phyloP scores from a whole-genome alignment of 805 yeast genomes.

The Starmera pachycereana region DNA sequence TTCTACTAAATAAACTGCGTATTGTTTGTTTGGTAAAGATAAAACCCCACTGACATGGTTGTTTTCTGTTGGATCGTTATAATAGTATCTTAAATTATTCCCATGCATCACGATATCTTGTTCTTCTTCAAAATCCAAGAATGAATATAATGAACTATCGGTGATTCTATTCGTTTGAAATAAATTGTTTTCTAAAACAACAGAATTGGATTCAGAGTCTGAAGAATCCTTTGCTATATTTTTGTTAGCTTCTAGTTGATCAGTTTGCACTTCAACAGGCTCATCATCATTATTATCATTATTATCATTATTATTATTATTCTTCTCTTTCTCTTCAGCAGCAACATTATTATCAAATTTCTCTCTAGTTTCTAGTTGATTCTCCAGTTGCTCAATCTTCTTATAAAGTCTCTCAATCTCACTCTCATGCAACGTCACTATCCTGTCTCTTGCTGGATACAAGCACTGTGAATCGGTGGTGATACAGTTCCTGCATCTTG shows the following conservation, averaged over 20 bases:
- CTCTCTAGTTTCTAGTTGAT: background rate
- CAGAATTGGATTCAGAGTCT: too few species aligned
- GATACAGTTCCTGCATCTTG: constrained; percentile 14
- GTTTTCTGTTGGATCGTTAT: constrained; percentile 5
- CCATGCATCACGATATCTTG: constrained; percentile 8
- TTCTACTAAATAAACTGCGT: constrained; percentile 8
- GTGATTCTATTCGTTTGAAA: constrained; percentile 14
- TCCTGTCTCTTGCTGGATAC: constrained; percentile 13
- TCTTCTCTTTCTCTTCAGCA: constrained; percentile 9
- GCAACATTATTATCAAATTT: background rate
- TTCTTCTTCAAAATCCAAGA: constrained; percentile 13
- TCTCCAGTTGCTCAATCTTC: constrained; percentile 8
- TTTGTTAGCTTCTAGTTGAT: too few species aligned
- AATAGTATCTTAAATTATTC: constrained; percentile 9
- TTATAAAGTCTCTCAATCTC: constrained; percentile 11
- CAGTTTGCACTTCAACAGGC: too few species aligned
- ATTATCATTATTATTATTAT: too few species aligned
- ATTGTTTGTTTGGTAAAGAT: constrained; percentile 8
- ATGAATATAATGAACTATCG: constrained; percentile 16
- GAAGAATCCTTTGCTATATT: too few species aligned
- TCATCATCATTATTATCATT: too few species aligned
- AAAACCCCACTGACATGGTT: constrained; percentile 3
- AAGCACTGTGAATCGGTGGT: constrained; percentile 6
- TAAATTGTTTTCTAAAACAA: too few species aligned
- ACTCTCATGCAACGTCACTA: constrained; percentile 14